Base-by-base conservation (phyloP, 345 rosid species). In the Lumnitzera racemosa region DNA sequence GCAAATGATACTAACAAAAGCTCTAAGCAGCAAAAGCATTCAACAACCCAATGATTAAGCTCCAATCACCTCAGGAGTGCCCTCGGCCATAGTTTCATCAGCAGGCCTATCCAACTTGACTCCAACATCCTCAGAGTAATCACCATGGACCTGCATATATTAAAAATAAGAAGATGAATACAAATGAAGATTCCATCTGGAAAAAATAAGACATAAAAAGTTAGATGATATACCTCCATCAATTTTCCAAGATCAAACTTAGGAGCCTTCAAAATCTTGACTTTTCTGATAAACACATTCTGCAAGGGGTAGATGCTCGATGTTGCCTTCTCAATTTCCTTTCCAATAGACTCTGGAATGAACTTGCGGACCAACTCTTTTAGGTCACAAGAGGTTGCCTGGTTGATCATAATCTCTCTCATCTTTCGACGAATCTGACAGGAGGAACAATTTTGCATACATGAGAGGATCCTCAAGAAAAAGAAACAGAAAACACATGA, bases 201-300 rank as follows among this genome's bases (percentile, higher is more conserved):
- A 36, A 36, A 36, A 36, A 36, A 1, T 11, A 23, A 11, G 7
- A 31, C 31, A 27, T 29, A 8, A 25, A 7, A 24, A 43, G 43
- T 1, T 25, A 11, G 27, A 27, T 16, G 43, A 51, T 53, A 57
- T 69, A 69, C 98, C 78, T 89, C 98, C 98, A 92, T 92, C 72
- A 92, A 75, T 70, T 89, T 92, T 65, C 98, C 98, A 17, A 92
- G 94, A 72, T 92, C 98, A 55, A 92, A 92, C 73, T 92, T 92
- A 53, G 98, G 98, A 51, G 98, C 85, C 64, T 92, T 92, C 59
- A 92, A 79, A 65, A 92, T 89, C 73, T 92, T 92, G 62, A 92
- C 96, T 77, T 92, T 92, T 31, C 98, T 78, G 58, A 92, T 87
- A 75, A 72, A 89, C 29, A 92, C 96, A 13, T 92, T 89, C 66